phyloP scores from a whole-genome alignment of 1,284 basidiomycete species.

The Austroboletus niveus region DNA sequence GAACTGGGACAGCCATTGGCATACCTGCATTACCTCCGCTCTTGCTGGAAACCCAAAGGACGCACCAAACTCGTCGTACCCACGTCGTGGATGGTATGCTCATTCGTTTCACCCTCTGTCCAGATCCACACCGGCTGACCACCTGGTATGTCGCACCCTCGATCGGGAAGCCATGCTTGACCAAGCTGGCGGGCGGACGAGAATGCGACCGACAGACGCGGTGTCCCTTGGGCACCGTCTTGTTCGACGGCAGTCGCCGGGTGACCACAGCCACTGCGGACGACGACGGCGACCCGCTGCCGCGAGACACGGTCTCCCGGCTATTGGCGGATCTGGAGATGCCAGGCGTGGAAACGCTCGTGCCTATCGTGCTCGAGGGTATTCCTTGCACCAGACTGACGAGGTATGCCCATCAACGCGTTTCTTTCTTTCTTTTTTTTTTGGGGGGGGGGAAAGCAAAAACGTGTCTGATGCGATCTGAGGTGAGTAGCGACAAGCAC shows the following conservation, averaged over 20 bases:
- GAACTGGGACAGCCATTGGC: conserved; percentile 17
- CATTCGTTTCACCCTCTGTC: not conserved
- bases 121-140: too few species aligned
- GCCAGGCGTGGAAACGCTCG: conserved; percentile 1
- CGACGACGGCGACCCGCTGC: conserved; percentile 4
- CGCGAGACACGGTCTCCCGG: conserved; percentile 13
- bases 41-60: conserved; percentile 21
- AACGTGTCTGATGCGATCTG: too few species aligned
- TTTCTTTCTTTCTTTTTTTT: not conserved
- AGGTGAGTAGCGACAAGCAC: too few species aligned
- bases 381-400: conserved; percentile 11
- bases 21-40: conserved; percentile 25
- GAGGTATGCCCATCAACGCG: conserved; percentile 13
- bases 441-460: too few species aligned
- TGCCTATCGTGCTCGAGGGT: conserved; percentile 16
- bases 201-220: not conserved
- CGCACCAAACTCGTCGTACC: conserved; percentile 22
- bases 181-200: too few species aligned
- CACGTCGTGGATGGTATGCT: conserved; percentile 24
- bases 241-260: conserved; percentile 8
- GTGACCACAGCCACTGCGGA: not conserved
- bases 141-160: too few species aligned
- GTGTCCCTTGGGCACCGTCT: conserved; percentile 21
- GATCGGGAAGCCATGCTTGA: too few species aligned
- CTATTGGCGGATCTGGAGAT: conserved; percentile 6